These are phyloP conservation scores for Aspergillus mulundensis DNA, from an alignment of 495 filamentous ascomycete species.

Conservation along the genomic window DNA sequence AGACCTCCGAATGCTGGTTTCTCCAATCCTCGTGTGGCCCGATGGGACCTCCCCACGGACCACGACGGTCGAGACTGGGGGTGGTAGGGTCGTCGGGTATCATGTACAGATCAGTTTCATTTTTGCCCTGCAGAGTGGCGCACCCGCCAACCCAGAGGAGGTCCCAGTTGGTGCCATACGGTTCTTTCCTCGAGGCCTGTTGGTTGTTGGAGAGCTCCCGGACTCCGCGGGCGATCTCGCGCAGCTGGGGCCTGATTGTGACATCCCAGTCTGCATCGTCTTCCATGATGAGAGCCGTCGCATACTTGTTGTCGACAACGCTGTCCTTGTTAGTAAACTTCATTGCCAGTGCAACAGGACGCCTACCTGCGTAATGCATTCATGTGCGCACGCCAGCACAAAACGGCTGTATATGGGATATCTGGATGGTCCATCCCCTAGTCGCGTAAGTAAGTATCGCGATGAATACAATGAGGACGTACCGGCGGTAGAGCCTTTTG, in stretches of 20 bases:
- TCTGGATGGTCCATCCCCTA: constrained; percentile 6
- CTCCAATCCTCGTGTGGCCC: constrained; percentile 22
- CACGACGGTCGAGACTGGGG: constrained; percentile 13
- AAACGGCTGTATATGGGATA: constrained; percentile 14
- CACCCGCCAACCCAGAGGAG: constrained; percentile 55
- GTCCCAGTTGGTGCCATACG: constrained; percentile 58
- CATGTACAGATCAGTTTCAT: constrained; percentile 26
- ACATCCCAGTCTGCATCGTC: constrained; percentile 59
- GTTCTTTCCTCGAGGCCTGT: constrained; percentile 31
- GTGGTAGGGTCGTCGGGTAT: constrained; percentile 32
- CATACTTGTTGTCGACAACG: constrained; percentile 41
- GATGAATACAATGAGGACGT: too few species aligned
- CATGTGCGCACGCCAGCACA: constrained; percentile 40
- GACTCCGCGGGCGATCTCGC: constrained; percentile 39
- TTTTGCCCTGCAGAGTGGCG: constrained; percentile 22
- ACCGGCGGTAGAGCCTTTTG: constrained; percentile 27
- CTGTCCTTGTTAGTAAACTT: constrained; percentile 5
- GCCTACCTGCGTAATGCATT: constrained; percentile 29
- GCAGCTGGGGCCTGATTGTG: constrained; percentile 45
- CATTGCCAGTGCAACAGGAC: background rate
- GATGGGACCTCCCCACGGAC: constrained; percentile 17
- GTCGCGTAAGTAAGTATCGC: background rate
- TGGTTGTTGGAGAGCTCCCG: constrained; percentile 24
- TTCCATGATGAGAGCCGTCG: constrained; percentile 52
- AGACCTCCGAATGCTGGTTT: constrained; percentile 14